These are phyloP conservation scores for Chloris gayana DNA, from an alignment of 176 grass and related monocot species.

Conservation along the genomic window DNA sequence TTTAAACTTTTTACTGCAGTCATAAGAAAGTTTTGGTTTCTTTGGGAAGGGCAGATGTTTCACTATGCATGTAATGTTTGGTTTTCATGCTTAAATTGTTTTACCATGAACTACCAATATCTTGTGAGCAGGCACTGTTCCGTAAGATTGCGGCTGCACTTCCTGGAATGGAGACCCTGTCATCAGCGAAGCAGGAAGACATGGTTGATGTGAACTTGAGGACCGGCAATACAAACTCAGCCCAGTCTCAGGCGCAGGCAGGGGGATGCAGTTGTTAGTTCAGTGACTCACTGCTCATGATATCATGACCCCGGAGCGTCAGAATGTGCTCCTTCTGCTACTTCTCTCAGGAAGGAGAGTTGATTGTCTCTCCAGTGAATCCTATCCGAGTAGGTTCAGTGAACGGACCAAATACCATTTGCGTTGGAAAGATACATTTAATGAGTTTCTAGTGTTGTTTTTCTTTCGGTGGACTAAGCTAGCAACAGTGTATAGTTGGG, in stretches of 20 bases:
- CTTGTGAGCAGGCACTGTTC: constrained; percentile 70
- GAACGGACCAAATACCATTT: constrained; percentile 45
- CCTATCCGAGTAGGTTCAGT: constrained; percentile 33
- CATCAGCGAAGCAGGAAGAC: constrained; percentile 92
- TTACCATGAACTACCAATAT: constrained; percentile 25
- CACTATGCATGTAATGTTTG: not conserved
- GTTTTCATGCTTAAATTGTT: not conserved
- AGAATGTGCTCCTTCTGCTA: constrained; percentile 26
- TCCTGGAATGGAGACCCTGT: constrained; percentile 95
- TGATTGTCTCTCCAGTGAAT: constrained; percentile 41
- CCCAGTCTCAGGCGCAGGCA: constrained; percentile 73
- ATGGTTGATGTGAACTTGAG: constrained; percentile 97
- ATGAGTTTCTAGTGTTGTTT: constrained; percentile 54
- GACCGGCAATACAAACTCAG: constrained; percentile 68
- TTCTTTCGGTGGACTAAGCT: constrained; percentile 56
- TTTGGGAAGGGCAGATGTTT: not conserved
- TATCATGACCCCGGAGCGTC: constrained; percentile 28
- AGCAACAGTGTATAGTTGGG: constrained; percentile 73
- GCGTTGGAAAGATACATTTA: constrained; percentile 53
- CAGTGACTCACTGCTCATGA: constrained; percentile 34
- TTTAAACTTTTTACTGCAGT: not conserved
- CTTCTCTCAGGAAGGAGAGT: constrained; percentile 44
- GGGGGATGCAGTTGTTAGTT: constrained; percentile 87
- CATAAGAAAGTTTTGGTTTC: not conserved
- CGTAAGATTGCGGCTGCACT: constrained; percentile 96